Conservation (phyloP, 2,329 filamentous ascomycete species). For the Gremmenia infestans region DNA sequence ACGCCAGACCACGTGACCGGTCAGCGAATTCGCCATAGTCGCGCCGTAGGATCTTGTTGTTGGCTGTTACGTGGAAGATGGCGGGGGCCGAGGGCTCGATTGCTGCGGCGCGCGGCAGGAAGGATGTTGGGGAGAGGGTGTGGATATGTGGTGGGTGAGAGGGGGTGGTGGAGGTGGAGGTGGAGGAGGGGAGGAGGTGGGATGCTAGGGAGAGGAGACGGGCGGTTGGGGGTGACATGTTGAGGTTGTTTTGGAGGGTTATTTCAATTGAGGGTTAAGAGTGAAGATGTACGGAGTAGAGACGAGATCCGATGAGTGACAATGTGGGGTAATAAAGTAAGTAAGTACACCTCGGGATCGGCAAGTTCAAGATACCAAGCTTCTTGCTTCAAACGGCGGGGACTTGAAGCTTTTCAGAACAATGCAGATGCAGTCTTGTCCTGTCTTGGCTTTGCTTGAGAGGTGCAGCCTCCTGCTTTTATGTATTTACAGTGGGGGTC, state of each 20-base stretch:
- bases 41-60: conserved; percentile 67
- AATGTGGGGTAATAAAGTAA: background rate
- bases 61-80: conserved; percentile 79
- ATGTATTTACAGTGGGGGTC: background rate
- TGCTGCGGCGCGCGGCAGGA: conserved; percentile 76
- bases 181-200: conserved; percentile 41
- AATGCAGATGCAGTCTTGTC: too few species aligned
- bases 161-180: conserved; percentile 28
- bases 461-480: too few species aligned
- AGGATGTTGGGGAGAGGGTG: conserved; percentile 80
- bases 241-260: conserved; percentile 12
- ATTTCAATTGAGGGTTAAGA: background rate
- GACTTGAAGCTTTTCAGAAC: too few species aligned
- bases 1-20: conserved; percentile 80
- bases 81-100: conserved; percentile 85
- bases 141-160: conserved; percentile 55
- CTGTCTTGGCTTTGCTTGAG: too few species aligned
- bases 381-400: too few species aligned
- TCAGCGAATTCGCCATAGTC: conserved; percentile 80
- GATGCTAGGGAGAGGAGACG: conserved; percentile 55
- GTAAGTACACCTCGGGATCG: too few species aligned
- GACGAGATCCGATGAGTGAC: too few species aligned
- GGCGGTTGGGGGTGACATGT: conserved; percentile 60
- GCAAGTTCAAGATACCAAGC: too few species aligned
- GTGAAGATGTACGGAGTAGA: too few species aligned